Base-by-base conservation (phyloP, 192 early-diverging fungal genomes). In the Podochytrium sp. region DNA sequence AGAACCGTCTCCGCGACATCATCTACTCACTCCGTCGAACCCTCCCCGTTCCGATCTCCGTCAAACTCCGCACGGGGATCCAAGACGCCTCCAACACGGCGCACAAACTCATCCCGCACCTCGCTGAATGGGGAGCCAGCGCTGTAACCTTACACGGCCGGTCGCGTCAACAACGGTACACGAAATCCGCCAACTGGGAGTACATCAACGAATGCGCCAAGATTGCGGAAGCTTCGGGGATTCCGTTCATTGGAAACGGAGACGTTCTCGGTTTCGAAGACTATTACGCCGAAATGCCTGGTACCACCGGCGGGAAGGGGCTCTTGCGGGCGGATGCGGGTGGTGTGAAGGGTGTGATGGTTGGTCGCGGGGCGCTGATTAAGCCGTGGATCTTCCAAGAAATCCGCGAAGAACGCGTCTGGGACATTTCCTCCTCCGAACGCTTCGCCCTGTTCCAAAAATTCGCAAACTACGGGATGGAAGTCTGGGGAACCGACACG, bases 301-400 rank as follows among this genome's bases (percentile, higher is more conserved):
- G 51, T 35, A 16, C 56, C 61, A 20, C 64, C 2, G 25, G n/a
- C 2, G 29, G 23, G 64, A 27, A 52, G 25, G 49, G 32, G 2
- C 18, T 14, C 12, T 37, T 51, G 2, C 29, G 53, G 18, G 62
- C 34, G 20, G 18, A 53, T 37, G 34, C 25, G 20, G 38, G 69
- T 33, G 70, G 80, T 41, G 85, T 91, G 1, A 92, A 94, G 71
- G 95, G 95, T 5, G 77, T 94, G 20, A 96, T 99, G 95, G 90
- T 99, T 69, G 96, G 91, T 2, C 87, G 96, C 29, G 94, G 93
- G 2, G 95, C 94, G 3, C 80, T 96, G 57, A 94, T 98, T 72
- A 99, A 99, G 84, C 97, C 97, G 2, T 99, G 97, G 97, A 87
- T 99, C 1, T 98, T 99, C 79, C 88, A 85, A 2, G 97, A 99